A percentile compares a stretch with the other conserved stretches of the same genome.
Evolutionary conservation across 495 filamentous ascomycete species (phyloP).

Genomic region (Penicillium subrubescens): DNA sequence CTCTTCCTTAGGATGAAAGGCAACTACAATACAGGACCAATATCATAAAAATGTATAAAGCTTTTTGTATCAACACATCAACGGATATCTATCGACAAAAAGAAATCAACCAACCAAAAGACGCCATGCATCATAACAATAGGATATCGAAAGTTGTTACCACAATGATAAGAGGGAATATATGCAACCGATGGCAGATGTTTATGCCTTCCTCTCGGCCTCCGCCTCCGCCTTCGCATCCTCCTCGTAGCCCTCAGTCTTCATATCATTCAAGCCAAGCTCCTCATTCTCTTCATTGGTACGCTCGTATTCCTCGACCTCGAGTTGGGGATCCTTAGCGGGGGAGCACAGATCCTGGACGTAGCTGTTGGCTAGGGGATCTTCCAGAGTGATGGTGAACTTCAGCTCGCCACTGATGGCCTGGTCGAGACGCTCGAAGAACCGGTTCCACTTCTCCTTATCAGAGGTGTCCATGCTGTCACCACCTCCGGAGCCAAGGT

Average conservation of each 20-base stretch:
- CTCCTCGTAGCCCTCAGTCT: constrained; percentile 81
- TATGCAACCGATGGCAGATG: neutral
- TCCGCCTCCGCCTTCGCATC: constrained; percentile 42
- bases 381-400: constrained; percentile 84
- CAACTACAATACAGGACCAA: neutral
- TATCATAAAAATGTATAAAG: neutral
- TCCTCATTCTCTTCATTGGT: constrained; percentile 91
- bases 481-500: constrained; percentile 64
- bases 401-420: constrained; percentile 81
- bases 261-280: constrained; percentile 88
- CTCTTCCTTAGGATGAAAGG: neutral
- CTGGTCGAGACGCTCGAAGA: constrained; percentile 72
- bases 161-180: constrained; percentile 7
- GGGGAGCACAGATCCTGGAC: constrained; percentile 81
- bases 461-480: constrained; percentile 70
- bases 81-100: constrained; percentile 29
- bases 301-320: constrained; percentile 79
- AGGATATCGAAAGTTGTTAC: constrained; percentile 22
- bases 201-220: constrained; percentile 18
- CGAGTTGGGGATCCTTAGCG: constrained; percentile 78
- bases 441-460: constrained; percentile 72
- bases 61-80: constrained; percentile 17
- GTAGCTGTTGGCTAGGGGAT: constrained; percentile 89
- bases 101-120: constrained; percentile 19
- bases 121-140: constrained; percentile 38